Evolutionary conservation across 805 yeast genomes (phyloP), one percentile per base, ranked within the genome.

Genomic region (Monosporozyma unispora): DNA sequence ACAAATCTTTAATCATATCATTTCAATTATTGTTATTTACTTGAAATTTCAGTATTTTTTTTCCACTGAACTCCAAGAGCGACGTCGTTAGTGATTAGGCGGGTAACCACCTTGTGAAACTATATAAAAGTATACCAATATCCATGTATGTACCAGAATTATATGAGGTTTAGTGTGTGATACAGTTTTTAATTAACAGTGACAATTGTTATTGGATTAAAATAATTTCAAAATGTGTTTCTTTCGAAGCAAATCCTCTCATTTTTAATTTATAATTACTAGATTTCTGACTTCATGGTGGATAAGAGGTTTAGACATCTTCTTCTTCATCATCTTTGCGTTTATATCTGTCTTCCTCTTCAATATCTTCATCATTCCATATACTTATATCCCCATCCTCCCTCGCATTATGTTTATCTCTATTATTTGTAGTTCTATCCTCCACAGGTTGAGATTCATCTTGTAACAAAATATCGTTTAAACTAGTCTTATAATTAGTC

Each of bases 401-500:
- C 9, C 5, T 10, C 10, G 5, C 21, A 21, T 14, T 14, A 19
- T 33, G 21, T 14, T 44, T 11, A 29, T 18, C 14, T 31, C 10
- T 1, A 12, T 35, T 19, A 19, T 7, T 7, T 11, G 12, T 14
- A 4, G 11, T 3, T 4, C 2, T 19, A 19, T 31, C 40, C 12
- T 14, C 35, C 27, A 25, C 8, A 12, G 33, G 33, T 28, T 28
- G 33, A 11, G 35, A 31, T 18, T 29, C 25, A 23, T 44, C 31
- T 12, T 22, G 21, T 18, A 31, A 33, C 23, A 45, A 4, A 3
- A 45, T 37, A 37, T 50, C 50, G 16, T 43, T 37, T 40, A 62
- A 50, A 2, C 57, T 57, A 47, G 62, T 64, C 29, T 45, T 50
- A 33, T 63, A 60, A n/a, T 53, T 50, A 2, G 55, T 56, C 21